Evolutionary conservation across 768 basidiomycete genomes (phyloP), one percentile per base, ranked within the genome.

Genomic region (Lentinula boryana): DNA sequence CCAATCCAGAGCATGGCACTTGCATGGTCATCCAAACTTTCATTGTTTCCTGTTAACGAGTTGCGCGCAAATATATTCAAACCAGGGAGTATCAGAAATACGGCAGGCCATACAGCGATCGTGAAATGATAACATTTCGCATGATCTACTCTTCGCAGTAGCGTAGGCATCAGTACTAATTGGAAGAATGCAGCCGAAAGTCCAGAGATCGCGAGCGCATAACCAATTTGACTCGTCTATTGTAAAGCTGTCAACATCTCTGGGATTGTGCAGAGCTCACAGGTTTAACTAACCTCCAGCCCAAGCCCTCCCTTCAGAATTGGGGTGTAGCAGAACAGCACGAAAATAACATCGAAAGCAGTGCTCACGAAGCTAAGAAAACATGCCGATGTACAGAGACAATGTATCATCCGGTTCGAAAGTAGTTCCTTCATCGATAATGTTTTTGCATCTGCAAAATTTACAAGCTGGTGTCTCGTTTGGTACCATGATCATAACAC

Each of bases 321-420:
- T 9, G 84, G 76, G 15, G 87, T 84, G 68, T 85, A 89, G 62
- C 84, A 86, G 65, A 84, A 87, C 33, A 89, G 75, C 13, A 87
- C 84, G 64, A 88, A 88, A 8, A 86, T 80, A n/a, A 85, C 82
- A 57, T 88, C 87, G 61, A 86, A 89, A 1, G 80, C 79, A 1
- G 82, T 82, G 8, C 74, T 75, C 63, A 82, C 73, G 71, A 86
- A 87, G 44, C 75, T 76, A 13, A 87, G 72, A 1, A 78, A 76
- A 62, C 76, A 79, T 3, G 81, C 83, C 32, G 85, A 87, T 40
- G 74, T 64, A 46, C 80, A 77, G 49, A 87, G 65, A n/a, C 81
- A 77, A 12, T 76, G 76, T 48, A 87, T 80, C 57, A 82, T 74
- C 2, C 84, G 84, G 18, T 80, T 76, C 5, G 78, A 71, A 21